Conservation (phyloP, 768 basidiomycete genomes). For the Mycena metata region DNA sequence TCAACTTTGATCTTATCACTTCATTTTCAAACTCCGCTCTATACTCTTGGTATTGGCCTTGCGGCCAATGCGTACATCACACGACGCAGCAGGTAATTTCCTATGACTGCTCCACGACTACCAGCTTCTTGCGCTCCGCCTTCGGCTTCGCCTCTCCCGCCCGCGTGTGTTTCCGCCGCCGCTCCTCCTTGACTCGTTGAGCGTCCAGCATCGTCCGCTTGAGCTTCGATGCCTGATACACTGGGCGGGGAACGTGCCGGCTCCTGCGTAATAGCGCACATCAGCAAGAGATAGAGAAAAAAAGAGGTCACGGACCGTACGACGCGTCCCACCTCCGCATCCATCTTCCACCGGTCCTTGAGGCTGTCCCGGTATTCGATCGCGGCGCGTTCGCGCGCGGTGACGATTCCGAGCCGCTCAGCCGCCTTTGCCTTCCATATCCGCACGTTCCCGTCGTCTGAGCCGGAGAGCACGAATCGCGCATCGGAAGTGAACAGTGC, state of each 20-base stretch:
- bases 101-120: constrained; percentile 84
- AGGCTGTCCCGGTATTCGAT: constrained; percentile 94
- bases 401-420: constrained; percentile 92
- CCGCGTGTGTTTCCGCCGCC: constrained; percentile 89
- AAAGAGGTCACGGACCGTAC: constrained; percentile 65
- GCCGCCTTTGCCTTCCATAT: constrained; percentile 96
- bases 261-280: constrained; percentile 56
- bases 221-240: constrained; percentile 88
- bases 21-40: too few relatives aligned
- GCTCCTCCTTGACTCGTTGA: constrained; percentile 91
- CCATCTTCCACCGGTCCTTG: constrained; percentile 89
- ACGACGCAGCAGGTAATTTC: too few relatives aligned
- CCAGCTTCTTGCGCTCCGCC: constrained; percentile 90
- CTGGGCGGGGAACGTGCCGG: constrained; percentile 91
- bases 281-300: not conserved
- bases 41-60: too few relatives aligned
- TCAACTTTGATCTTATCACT: too few relatives aligned
- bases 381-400: constrained; percentile 89
- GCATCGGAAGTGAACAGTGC: constrained; percentile 92
- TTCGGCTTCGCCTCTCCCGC: constrained; percentile 90
- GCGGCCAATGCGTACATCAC: too few relatives aligned
- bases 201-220: constrained; percentile 96
- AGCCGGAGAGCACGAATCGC: constrained; percentile 90
- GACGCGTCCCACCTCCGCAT: constrained; percentile 84
- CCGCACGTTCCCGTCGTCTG: constrained; percentile 95